Conservation (phyloP, 148 eudicot genomes). For the Pouteria glomerata region DNA sequence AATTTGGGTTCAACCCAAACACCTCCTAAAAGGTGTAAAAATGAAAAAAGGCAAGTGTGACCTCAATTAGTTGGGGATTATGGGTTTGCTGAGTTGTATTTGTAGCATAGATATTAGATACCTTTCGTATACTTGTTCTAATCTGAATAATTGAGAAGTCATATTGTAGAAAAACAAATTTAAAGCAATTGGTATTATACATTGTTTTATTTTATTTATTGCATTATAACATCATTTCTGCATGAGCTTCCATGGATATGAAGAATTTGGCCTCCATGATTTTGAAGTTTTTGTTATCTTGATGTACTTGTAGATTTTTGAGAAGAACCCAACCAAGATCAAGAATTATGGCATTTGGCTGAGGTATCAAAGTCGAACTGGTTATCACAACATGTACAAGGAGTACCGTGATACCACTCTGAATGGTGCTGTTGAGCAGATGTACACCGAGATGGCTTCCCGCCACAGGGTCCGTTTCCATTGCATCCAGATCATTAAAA, state of each 20-base stretch:
- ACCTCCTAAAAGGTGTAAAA: too few relatives aligned
- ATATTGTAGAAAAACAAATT: too few relatives aligned
- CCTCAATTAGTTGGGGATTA: too few relatives aligned
- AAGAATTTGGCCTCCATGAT: not conserved
- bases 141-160: too few relatives aligned
- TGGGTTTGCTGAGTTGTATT: too few relatives aligned
- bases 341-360: slow-evolving; percentile 91
- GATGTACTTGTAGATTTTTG: slow-evolving; percentile 49
- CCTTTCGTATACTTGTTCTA: too few relatives aligned
- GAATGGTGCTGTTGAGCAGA: slow-evolving; percentile 76
- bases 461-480: slow-evolving; percentile 76
- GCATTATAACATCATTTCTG: too few relatives aligned
- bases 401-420: slow-evolving; percentile 78
- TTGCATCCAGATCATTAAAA: slow-evolving; percentile 84
- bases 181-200: too few relatives aligned
- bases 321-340: slow-evolving; percentile 72
- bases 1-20: too few relatives aligned
- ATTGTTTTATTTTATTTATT: too few relatives aligned
- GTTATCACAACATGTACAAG: slow-evolving; percentile 94
- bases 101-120: too few relatives aligned
- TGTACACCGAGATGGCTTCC: slow-evolving; percentile 93
- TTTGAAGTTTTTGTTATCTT: not conserved
- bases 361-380: slow-evolving; percentile 74
- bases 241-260: not conserved
- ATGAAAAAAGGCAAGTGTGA: too few relatives aligned